phyloP scores from a whole-genome alignment of 2,329 filamentous ascomycete species.

The Microcyclospora tardicrescens region DNA sequence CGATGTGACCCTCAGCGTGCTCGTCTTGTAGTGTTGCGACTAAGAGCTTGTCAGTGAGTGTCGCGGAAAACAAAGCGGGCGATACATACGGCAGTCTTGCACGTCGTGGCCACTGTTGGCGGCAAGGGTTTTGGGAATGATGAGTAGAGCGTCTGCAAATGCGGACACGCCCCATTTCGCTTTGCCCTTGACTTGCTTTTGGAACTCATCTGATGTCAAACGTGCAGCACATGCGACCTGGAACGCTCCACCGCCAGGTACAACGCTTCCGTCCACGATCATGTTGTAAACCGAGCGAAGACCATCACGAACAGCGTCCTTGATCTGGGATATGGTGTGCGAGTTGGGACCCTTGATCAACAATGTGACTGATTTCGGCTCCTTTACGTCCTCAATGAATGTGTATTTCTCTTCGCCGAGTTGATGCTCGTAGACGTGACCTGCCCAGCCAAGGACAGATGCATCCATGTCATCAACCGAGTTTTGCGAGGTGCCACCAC shows the following conservation, averaged over 20 bases:
- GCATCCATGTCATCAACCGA: slow-evolving; percentile 85
- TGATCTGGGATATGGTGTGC: slow-evolving; percentile 94
- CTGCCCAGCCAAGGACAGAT: slow-evolving; percentile 87
- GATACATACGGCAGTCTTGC: slow-evolving; percentile 72
- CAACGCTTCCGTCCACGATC: slow-evolving; percentile 94
- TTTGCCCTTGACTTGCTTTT: slow-evolving; percentile 90
- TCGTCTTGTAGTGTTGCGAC: slow-evolving; percentile 83
- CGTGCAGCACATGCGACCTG: slow-evolving; percentile 85
- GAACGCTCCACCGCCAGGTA: slow-evolving; percentile 89
- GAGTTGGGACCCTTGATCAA: slow-evolving; percentile 96
- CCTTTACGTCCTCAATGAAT: slow-evolving; percentile 96
- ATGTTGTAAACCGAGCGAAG: slow-evolving; percentile 97
- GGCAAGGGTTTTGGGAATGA: slow-evolving; percentile 95
- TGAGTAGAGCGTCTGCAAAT: slow-evolving; percentile 84
- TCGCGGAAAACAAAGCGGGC: background rate
- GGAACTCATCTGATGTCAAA: slow-evolving; percentile 74
- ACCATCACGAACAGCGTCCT: slow-evolving; percentile 89
- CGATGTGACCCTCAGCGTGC: slow-evolving; percentile 66
- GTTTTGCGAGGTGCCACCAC: slow-evolving; percentile 84
- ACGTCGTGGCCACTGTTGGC: slow-evolving; percentile 95
- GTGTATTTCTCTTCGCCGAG: slow-evolving; percentile 98
- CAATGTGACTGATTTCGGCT: slow-evolving; percentile 93
- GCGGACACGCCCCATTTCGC: slow-evolving; percentile 91
- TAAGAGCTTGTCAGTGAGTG: slow-evolving; percentile 24
- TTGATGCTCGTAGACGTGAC: slow-evolving; percentile 91